Percentiles rank a stretch among this genome's conserved stretches.
phyloP scores from a whole-genome alignment of 2,329 filamentous ascomycete genomes.

The Exophiala aquamarina region DNA sequence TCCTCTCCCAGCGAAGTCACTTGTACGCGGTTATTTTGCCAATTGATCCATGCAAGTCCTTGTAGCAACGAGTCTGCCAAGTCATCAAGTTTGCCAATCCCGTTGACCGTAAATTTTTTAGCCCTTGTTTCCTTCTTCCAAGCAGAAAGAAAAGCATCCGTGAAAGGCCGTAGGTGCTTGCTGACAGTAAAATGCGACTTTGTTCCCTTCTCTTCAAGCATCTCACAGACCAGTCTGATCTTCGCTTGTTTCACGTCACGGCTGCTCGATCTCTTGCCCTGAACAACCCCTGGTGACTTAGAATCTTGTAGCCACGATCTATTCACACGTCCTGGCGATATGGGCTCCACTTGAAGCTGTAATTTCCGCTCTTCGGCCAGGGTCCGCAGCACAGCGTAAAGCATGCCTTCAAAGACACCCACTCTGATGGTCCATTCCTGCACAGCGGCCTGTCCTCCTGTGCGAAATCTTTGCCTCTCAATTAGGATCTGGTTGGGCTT shows the following conservation, averaged over 20 bases:
- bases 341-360: constrained; percentile 47
- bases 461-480: constrained; percentile 64
- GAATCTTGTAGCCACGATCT: constrained; percentile 52
- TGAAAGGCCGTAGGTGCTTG: constrained; percentile 4
- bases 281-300: constrained; percentile 13
- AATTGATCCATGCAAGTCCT: constrained; percentile 72
- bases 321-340: constrained; percentile 57
- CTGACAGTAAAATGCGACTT: constrained; percentile 8
- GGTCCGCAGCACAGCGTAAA: constrained; percentile 68
- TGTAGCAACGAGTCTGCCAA: constrained; percentile 78
- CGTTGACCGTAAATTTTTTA: neutral
- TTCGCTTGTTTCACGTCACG: constrained; percentile 53
- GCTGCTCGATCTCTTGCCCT: constrained; percentile 25
- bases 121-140: constrained; percentile 10
- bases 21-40: constrained; percentile 52
- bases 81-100: constrained; percentile 71
- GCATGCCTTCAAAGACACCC: constrained; percentile 78
- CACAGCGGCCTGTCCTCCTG: constrained; percentile 62
- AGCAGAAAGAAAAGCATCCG: constrained; percentile 12
- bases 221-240: constrained; percentile 46
- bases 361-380: constrained; percentile 48
- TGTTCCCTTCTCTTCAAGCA: constrained; percentile 7
- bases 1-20: constrained; percentile 14
- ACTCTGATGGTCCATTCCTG: constrained; percentile 82
- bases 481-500: constrained; percentile 71